phyloP scores from a whole-genome alignment of 345 rosid species.

The Citrus glauca region DNA sequence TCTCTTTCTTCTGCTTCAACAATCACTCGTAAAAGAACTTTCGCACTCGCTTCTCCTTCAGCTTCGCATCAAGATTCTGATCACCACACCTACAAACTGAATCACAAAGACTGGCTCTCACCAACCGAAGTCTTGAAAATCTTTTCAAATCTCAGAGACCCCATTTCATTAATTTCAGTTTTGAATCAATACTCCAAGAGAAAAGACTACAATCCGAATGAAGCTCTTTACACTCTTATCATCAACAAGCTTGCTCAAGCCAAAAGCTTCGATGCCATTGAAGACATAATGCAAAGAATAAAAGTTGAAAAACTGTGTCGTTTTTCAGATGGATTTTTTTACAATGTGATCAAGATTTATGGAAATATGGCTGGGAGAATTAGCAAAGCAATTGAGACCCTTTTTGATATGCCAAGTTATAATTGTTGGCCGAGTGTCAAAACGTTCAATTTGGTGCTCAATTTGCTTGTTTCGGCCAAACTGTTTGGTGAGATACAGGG shows the following conservation, averaged over 20 bases:
- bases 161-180: constrained; percentile 39
- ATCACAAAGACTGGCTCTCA: constrained; percentile 82
- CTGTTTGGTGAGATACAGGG: constrained; percentile 54
- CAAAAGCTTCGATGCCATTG: constrained; percentile 64
- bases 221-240: constrained; percentile 53
- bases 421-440: constrained; percentile 71
- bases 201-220: constrained; percentile 75
- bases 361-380: constrained; percentile 67
- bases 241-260: constrained; percentile 55
- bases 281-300: constrained; percentile 45
- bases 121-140: constrained; percentile 60
- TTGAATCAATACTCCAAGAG: constrained; percentile 60
- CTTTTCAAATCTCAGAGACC: constrained; percentile 49
- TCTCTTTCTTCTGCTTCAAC: not conserved
- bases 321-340: constrained; percentile 72
- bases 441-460: constrained; percentile 67
- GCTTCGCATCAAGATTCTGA: not conserved
- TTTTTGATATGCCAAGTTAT: constrained; percentile 63
- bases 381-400: constrained; percentile 53
- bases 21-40: not conserved
- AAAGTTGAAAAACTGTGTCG: constrained; percentile 42
- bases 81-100: constrained; percentile 34
- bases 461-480: constrained; percentile 67
- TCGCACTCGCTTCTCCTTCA: not conserved
- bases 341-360: constrained; percentile 60